phyloP scores from a whole-genome alignment of 345 rosid genomes.

The Eucalyptus cloeziana region DNA sequence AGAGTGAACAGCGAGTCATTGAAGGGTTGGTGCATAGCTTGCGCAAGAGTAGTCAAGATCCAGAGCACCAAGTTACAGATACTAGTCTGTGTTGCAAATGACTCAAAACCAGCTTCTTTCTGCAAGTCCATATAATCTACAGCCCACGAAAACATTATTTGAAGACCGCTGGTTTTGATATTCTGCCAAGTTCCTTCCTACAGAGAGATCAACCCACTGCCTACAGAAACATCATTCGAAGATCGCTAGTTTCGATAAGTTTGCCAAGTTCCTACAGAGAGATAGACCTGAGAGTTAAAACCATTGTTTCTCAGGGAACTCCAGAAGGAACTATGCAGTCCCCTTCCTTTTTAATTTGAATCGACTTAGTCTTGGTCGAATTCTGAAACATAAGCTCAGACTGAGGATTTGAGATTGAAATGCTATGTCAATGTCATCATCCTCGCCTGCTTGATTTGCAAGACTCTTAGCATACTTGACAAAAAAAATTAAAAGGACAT shows the following conservation, averaged over 20 bases:
- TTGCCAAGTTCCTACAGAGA: not conserved
- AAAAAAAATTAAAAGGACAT: not conserved
- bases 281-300: not conserved
- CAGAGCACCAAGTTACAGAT: not conserved
- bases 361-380: not conserved
- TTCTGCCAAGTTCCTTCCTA: not conserved
- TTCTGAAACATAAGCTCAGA: not conserved
- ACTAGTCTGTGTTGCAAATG: not conserved
- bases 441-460: not conserved
- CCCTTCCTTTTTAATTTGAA: not conserved
- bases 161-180: not conserved
- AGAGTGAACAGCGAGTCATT: not conserved
- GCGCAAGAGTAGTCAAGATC: not conserved
- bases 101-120: not conserved
- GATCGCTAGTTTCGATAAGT: not conserved
- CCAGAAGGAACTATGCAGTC: not conserved
- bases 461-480: not conserved
- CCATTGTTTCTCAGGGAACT: not conserved
- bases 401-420: not conserved
- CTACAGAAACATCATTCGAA: not conserved
- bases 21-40: not conserved
- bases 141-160: not conserved
- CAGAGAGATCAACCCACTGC: not conserved
- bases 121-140: not conserved
- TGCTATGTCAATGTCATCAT: not conserved